Percentiles rank a stretch among this genome's conserved stretches.
phyloP scores from a whole-genome alignment of 805 yeast genomes.

The Teunomyces funiuensis region DNA sequence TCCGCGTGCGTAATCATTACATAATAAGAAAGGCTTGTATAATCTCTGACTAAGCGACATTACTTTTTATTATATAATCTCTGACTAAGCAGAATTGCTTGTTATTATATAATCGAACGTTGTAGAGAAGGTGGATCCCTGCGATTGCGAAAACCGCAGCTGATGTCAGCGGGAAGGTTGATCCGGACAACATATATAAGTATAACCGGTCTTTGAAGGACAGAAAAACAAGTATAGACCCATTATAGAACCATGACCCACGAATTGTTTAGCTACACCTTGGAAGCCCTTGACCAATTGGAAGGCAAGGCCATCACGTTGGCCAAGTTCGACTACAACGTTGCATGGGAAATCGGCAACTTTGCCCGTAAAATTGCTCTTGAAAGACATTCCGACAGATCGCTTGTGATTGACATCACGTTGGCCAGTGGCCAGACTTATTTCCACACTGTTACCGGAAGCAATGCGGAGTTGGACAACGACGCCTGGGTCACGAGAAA shows the following conservation, averaged over 20 bases:
- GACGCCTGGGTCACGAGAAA: conserved; percentile 56
- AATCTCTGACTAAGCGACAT: no score
- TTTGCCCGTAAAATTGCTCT: conserved; percentile 38
- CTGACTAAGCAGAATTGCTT: no score
- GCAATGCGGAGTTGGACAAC: conserved; percentile 46
- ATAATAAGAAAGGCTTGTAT: no score
- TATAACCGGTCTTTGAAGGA: background rate
- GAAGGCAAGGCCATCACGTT: conserved; percentile 21
- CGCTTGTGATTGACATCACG: conserved; percentile 50
- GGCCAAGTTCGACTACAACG: conserved; percentile 28
- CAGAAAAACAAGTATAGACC: background rate
- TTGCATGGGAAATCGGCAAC: conserved; percentile 48
- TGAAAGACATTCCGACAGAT: conserved; percentile 21
- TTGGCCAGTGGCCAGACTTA: conserved; percentile 45
- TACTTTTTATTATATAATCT: no score
- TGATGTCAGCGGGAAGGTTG: conserved; percentile 2
- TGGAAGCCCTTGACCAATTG: conserved; percentile 20
- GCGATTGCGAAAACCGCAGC: background rate
- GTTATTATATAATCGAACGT: no score
- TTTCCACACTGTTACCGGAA: conserved; percentile 42
- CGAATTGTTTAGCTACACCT: conserved; percentile 14
- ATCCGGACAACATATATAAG: background rate
- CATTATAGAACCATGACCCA: background rate
- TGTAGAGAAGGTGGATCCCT: background rate
- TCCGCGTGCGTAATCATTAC: no score